Evolutionary conservation across 2,329 filamentous ascomycete genomes (phyloP).

Genomic region (Exophiala oligosperma): DNA sequence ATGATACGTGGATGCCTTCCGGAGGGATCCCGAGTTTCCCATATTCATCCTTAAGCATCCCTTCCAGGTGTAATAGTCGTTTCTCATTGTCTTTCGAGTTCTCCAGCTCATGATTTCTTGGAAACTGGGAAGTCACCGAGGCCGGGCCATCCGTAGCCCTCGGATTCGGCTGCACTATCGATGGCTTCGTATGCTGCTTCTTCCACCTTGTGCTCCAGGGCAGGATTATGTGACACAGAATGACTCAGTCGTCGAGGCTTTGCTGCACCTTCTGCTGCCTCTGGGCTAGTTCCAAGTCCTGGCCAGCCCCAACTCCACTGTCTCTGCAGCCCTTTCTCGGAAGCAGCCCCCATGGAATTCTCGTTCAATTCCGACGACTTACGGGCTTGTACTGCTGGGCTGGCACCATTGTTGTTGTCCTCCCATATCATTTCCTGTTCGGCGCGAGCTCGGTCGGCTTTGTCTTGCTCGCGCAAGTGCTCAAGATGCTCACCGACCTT

Average conservation of each 20-base stretch:
- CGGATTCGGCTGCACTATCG: conserved; percentile 18
- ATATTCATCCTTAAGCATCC: background rate
- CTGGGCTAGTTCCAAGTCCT: conserved; percentile 4
- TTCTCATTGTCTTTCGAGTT: background rate
- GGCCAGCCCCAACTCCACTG: conserved; percentile 18
- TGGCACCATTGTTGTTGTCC: conserved; percentile 10
- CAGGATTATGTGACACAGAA: too few relatives aligned
- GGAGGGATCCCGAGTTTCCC: too few relatives aligned
- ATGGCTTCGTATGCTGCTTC: conserved; percentile 19
- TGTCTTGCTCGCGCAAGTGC: conserved; percentile 5
- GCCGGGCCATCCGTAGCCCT: conserved; percentile 21
- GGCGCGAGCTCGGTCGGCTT: conserved; percentile 2
- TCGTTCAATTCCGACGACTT: conserved; percentile 17
- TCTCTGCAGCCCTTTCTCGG: conserved; percentile 10
- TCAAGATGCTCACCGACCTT: background rate
- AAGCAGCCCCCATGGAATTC: conserved; percentile 23
- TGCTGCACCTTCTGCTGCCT: background rate
- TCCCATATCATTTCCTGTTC: conserved; percentile 4
- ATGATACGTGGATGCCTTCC: background rate
- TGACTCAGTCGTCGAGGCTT: conserved; percentile 2
- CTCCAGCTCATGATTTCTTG: background rate
- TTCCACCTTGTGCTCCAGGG: conserved; percentile 8
- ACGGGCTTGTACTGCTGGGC: conserved; percentile 21
- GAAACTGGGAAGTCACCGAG: conserved; percentile 10
- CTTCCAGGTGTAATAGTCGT: background rate